Evolutionary conservation across 257 asterid genomes (phyloP).

Genomic region (Plantago major): DNA sequence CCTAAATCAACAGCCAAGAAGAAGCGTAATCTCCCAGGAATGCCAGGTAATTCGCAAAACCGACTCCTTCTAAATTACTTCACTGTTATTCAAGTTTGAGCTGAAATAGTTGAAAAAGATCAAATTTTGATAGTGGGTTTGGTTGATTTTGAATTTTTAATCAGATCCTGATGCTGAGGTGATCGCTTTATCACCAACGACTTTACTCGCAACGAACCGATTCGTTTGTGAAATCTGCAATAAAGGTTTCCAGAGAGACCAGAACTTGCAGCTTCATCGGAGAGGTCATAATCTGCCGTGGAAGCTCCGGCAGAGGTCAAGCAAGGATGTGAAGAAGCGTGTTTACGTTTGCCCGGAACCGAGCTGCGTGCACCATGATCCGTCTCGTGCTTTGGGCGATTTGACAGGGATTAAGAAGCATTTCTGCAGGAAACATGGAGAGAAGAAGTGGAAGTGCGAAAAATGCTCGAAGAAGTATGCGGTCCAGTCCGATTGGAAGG

Average conservation of each 20-base stretch:
- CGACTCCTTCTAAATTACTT: no score
- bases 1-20: constrained; percentile 46
- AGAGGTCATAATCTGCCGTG: constrained; percentile 68
- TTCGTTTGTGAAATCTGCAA: constrained; percentile 62
- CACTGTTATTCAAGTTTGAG: neutral
- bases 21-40: constrained; percentile 85
- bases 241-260: constrained; percentile 64
- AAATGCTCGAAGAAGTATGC: constrained; percentile 62
- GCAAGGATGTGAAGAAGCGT: constrained; percentile 45
- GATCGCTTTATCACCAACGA: constrained; percentile 49
- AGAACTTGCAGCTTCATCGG: constrained; percentile 63
- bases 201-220: constrained; percentile 53
- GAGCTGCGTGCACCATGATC: constrained; percentile 55
- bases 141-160: neutral
- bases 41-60: constrained; percentile 98
- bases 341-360: constrained; percentile 66
- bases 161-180: constrained; percentile 51
- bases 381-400: constrained; percentile 59
- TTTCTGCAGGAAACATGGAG: constrained; percentile 65
- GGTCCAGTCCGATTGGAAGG: constrained; percentile 64
- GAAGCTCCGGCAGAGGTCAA: constrained; percentile 56
- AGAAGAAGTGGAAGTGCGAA: constrained; percentile 66
- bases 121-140: neutral
- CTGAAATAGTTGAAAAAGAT: neutral
- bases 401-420: constrained; percentile 65